Evolutionary conservation across 2,329 filamentous ascomycete species (phyloP), one percentile per base, ranked within the genome.

Genomic region (Nannizzia gypsea): DNA sequence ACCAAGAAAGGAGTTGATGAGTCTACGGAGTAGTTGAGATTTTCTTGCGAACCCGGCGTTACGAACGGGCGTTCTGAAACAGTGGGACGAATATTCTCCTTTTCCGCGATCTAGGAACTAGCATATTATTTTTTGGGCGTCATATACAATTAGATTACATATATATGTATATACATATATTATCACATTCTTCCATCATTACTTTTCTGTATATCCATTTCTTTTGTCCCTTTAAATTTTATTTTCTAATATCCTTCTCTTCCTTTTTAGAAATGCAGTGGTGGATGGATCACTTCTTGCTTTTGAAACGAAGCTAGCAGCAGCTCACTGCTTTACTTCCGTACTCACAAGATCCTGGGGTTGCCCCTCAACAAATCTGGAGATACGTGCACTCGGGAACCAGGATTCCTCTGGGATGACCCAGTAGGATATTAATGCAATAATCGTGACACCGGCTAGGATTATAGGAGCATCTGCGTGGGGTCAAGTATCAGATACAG

Each of bases 341-440:
- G 42, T 6, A 15, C 17, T 46, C 2, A 46, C 42, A 1, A 46
- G 42, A 24, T 54, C 50, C 9, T 55, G 38, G n/a, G 58, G 55
- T 40, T 60, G 24, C 9, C 55, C 38, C 3, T 75, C 71, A 26
- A 75, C 70, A 59, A 76, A 76, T 60, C 76, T 71, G 59, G 75
- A 70, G 52, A 79, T 78, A 13, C 76, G 70, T 56, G 74, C 68
- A 13, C 68, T 71, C 0, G 77, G 77, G 52, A 80, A 66, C 77
- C 77, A 80, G 1, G 70, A 68, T 2, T 75, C 75, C 48, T 76
- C 72, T 0, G 78, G 77, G 62, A 77, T 76, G n/a, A 78, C 38
- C 67, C 75, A 77, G 72, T 77, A 80, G 6, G 77, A 78, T 22
- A 77, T 59, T 15, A 80, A 57, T 0, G 77, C 78, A 42, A 80